Percentiles rank a stretch among this genome's conserved stretches.
These are phyloP conservation scores for Closterium sp. DNA, from an alignment of 139 green algal species.

Conservation along the genomic window DNA sequence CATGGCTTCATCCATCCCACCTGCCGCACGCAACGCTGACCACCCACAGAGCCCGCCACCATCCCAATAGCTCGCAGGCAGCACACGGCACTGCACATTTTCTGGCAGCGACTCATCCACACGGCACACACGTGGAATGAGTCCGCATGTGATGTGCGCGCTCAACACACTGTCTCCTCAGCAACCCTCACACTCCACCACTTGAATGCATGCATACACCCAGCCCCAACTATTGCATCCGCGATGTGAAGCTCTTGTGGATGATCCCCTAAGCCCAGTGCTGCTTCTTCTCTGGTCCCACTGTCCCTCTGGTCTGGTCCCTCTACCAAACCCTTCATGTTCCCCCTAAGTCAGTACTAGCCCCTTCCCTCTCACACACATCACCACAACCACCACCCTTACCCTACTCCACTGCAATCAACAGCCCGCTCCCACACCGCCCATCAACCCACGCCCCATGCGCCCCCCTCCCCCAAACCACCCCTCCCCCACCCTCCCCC, in stretches of 20 bases:
- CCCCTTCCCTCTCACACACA: neutral
- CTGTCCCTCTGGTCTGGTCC: too few relatives aligned
- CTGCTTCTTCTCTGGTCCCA: too few relatives aligned
- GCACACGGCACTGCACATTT: too few relatives aligned
- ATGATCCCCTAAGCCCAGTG: too few relatives aligned
- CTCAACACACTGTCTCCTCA: neutral
- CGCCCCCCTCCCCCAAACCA: constrained; percentile 22
- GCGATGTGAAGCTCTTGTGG: too few relatives aligned
- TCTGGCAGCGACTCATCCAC: too few relatives aligned
- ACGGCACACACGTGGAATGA: too few relatives aligned
- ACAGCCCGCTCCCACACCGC: neutral
- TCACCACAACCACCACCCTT: neutral
- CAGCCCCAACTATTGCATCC: too few relatives aligned
- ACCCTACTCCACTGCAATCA: neutral
- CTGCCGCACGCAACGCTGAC: neutral
- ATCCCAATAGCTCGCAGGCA: too few relatives aligned
- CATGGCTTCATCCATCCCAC: neutral
- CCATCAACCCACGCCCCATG: constrained; percentile 11
- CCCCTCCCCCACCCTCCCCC: constrained; percentile 17
- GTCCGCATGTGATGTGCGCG: neutral
- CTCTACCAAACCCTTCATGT: too few relatives aligned
- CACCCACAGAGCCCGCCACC: neutral
- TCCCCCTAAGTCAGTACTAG: neutral
- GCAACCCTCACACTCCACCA: neutral
- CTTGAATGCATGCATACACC: neutral